Conservation (phyloP, 176 grass and related monocot species). For the Zea mays region DNA sequence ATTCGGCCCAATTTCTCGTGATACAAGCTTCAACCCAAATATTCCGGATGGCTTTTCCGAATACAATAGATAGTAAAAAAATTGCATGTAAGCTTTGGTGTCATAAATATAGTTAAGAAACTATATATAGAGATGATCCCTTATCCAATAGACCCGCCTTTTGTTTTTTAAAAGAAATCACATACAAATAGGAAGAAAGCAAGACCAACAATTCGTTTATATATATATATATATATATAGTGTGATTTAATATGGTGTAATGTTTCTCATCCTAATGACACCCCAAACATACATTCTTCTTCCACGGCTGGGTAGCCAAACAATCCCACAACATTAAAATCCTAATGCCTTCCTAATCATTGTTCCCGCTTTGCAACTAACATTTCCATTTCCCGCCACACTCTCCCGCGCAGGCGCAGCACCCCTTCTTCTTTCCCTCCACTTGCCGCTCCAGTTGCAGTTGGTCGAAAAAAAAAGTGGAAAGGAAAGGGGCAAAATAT, state of each 20-base stretch:
- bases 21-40: too few relatives aligned
- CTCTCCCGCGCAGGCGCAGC: slow-evolving; percentile 4
- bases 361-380: neutral
- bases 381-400: slow-evolving; percentile 27
- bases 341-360: neutral
- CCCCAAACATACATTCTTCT: neutral
- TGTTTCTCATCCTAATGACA: neutral
- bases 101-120: too few relatives aligned
- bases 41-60: too few relatives aligned
- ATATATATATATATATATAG: too few relatives aligned
- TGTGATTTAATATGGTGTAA: too few relatives aligned
- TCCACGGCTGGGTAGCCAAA: too few relatives aligned
- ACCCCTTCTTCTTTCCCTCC: neutral
- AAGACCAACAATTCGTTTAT: neutral
- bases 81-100: too few relatives aligned
- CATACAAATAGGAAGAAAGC: neutral
- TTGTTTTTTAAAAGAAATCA: too few relatives aligned
- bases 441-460: neutral
- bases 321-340: neutral
- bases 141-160: too few relatives aligned
- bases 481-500: neutral
- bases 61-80: too few relatives aligned
- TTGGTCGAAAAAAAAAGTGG: neutral
- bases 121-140: too few relatives aligned
- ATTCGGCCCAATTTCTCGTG: too few relatives aligned